These are phyloP conservation scores for Arthrobotrys iridis DNA, from an alignment of 2,329 filamentous ascomycete genomes.

Conservation along the genomic window DNA sequence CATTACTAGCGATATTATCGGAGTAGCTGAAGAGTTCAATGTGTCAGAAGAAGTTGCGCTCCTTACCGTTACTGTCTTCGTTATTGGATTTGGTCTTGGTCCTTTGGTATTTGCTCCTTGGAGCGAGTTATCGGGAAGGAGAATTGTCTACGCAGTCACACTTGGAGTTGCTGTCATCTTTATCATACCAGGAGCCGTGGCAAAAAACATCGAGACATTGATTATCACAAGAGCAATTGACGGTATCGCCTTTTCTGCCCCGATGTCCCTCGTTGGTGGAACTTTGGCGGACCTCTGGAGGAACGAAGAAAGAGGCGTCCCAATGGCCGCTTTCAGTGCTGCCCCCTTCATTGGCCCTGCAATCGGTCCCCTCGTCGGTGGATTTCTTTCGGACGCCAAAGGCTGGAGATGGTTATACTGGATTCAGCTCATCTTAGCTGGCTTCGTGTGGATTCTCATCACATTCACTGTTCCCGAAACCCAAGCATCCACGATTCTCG, in stretches of 20 bases:
- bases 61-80: constrained; percentile 78
- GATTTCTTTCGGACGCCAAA: constrained; percentile 74
- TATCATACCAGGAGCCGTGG: constrained; percentile 80
- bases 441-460: constrained; percentile 76
- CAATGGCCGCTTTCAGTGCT: constrained; percentile 85
- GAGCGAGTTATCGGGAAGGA: constrained; percentile 77
- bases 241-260: constrained; percentile 83
- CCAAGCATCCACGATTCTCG: constrained; percentile 80
- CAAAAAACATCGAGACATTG: constrained; percentile 79
- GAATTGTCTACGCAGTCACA: constrained; percentile 75
- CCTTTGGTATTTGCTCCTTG: constrained; percentile 83
- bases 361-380: constrained; percentile 76
- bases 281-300: constrained; percentile 85
- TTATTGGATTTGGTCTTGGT: constrained; percentile 82
- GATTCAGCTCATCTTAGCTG: constrained; percentile 81
- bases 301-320: constrained; percentile 83
- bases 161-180: constrained; percentile 78
- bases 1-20: constrained; percentile 78
- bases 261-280: constrained; percentile 83
- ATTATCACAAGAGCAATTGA: constrained; percentile 74
- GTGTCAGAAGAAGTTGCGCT: constrained; percentile 78
- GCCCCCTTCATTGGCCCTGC: constrained; percentile 83
- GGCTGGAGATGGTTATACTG: constrained; percentile 89
- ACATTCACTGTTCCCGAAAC: constrained; percentile 92
- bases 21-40: constrained; percentile 71